phyloP scores from a whole-genome alignment of 1,284 basidiomycete species.

The Ceratobasidium sp. region DNA sequence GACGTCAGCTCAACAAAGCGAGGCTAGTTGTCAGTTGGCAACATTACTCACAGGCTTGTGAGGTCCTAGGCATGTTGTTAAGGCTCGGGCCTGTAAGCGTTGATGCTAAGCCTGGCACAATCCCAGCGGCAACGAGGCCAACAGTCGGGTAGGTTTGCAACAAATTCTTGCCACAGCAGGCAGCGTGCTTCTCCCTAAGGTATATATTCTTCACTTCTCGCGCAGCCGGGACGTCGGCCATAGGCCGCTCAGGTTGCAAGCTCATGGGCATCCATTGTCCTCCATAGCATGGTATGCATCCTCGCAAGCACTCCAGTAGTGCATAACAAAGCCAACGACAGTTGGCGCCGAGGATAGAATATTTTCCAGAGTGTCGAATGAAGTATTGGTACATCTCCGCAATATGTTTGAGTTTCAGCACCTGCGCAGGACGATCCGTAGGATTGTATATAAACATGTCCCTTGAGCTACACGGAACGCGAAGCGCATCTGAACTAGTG shows the following conservation, averaged over 20 bases:
- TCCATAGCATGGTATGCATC: constrained; percentile 2
- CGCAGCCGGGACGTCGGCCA: too few relatives aligned
- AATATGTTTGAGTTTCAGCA: background rate
- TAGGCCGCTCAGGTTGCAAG: background rate
- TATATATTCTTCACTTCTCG: too few relatives aligned
- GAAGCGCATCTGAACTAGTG: background rate
- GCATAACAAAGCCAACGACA: constrained; percentile 18
- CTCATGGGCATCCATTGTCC: background rate
- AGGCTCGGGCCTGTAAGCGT: too few relatives aligned
- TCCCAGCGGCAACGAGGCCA: too few relatives aligned
- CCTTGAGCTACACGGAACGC: background rate
- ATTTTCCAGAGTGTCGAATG: background rate
- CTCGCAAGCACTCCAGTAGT: constrained; percentile 7
- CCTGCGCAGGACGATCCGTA: background rate
- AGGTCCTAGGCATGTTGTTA: too few relatives aligned
- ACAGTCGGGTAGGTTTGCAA: too few relatives aligned
- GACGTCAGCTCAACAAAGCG: too few relatives aligned
- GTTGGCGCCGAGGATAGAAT: background rate
- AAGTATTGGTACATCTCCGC: constrained; percentile 13
- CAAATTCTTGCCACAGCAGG: too few relatives aligned
- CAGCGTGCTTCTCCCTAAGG: too few relatives aligned
- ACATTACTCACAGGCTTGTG: too few relatives aligned
- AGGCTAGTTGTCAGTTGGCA: too few relatives aligned
- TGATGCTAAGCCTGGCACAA: too few relatives aligned
- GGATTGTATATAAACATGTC: background rate